Percentiles rank a stretch among this genome's conserved stretches.
Evolutionary conservation across 2,329 filamentous ascomycete species (phyloP).

Genomic region (Fusarium ramigenum): DNA sequence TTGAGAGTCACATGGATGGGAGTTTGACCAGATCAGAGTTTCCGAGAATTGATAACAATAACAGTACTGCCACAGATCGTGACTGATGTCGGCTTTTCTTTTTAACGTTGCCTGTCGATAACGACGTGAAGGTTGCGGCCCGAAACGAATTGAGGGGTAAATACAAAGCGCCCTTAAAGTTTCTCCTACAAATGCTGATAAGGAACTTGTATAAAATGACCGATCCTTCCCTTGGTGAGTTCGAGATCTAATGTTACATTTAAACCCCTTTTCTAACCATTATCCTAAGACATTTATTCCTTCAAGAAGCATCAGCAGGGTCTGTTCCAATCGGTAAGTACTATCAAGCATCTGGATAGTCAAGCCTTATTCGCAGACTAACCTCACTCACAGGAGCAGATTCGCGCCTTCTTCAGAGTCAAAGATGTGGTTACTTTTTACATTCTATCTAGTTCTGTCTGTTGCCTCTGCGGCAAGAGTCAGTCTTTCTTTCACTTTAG

Average conservation of each 20-base stretch:
- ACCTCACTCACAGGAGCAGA: fast-evolving
- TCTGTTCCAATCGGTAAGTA: neutral
- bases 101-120: neutral
- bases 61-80: neutral
- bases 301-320: fast-evolving
- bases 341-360: neutral
- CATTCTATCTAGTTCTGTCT: neutral
- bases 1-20: neutral
- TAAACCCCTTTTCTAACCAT: neutral
- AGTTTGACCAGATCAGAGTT: fast-evolving
- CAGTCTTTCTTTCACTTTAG: neutral
- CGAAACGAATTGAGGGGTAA: fast-evolving
- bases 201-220: neutral
- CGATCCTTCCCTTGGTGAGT: fast-evolving
- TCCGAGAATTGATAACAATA: neutral
- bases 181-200: neutral
- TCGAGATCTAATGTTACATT: fast-evolving
- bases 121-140: neutral
- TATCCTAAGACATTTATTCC: fast-evolving
- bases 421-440: neutral
- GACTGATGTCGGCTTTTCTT: neutral
- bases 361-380: neutral
- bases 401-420: neutral
- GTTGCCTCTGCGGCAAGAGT: neutral
- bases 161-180: fast-evolving